Evolutionary conservation across 768 basidiomycete genomes (phyloP), one percentile per base, ranked within the genome.

Genomic region (Hemileccinum rubropunctum): DNA sequence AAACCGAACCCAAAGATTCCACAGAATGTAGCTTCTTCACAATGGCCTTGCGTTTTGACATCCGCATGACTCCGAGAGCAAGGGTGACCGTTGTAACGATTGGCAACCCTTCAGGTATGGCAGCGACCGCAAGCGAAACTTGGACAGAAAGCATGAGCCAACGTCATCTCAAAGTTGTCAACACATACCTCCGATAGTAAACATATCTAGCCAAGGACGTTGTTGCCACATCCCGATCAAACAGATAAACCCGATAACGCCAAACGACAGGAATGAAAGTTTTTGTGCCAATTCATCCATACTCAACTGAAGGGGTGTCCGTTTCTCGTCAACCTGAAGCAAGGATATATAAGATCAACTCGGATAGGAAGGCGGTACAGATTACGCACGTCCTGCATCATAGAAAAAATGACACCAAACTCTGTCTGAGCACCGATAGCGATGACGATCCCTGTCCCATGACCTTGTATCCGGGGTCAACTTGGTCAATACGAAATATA

Each of bases 111-210:
- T 98, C 95, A 0, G 95, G 95, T 54, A 98, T 98, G 38, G 95
- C 95, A 48, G 95, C 95, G n/a, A 98, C 95, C 27, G 95, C 95
- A 53, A 98, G 80, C 2, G 95, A 98, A 3, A 98, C 95, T 97
- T 49, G 35, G 42, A 46, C 48, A 64, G 3, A 58, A 53, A 52
- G 18, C 27, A 48, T 57, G 45, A 57, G 43, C 18, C 52, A 17
- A 56, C 26, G 17, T 26, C 27, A 10, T 9, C 9, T 4, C 12
- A 50, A 13, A 20, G 28, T 34, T 5, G 4, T 23, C 14, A 21
- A 30, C 27, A 67, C 82, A 46, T 60, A 95, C 94, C 94, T 75
- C 95, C 95, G 54, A 98, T 98, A 9, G 95, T 98, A 64, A 98
- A 98, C 95, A 98, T 98, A 41, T 95, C 95, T 11, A 98, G 72